A percentile compares a stretch with the other conserved stretches of the same genome.
Evolutionary conservation across 805 yeast genomes (phyloP).

Genomic region (Sugiyamaella smithiae): DNA sequence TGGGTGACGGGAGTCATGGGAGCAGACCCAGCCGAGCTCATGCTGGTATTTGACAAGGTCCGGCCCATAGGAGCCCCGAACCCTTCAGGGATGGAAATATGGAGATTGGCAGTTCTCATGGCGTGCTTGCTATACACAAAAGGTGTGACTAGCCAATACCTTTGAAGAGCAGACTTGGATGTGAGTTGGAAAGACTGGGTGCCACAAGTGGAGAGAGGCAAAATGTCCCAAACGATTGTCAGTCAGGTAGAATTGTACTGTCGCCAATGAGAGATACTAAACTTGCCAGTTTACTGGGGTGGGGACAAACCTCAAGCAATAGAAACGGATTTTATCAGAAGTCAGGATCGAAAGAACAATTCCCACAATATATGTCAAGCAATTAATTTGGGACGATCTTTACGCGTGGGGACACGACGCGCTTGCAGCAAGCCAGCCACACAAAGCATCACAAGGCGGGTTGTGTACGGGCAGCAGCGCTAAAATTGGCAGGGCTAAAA

Average conservation of each 20-base stretch:
- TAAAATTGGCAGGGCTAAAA: background rate
- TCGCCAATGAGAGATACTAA: no score
- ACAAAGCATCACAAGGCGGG: background rate
- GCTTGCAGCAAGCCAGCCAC: conserved; percentile 4
- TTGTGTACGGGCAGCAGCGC: background rate
- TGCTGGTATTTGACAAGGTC: conserved; percentile 12
- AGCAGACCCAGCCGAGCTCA: conserved; percentile 5
- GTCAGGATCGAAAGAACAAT: background rate
- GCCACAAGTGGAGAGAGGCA: no score
- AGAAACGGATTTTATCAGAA: no score
- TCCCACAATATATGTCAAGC: conserved; percentile 1
- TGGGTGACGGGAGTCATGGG: conserved; percentile 25
- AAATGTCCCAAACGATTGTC: no score
- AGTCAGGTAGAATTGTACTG: no score
- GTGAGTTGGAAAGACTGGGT: no score
- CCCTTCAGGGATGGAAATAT: conserved; percentile 6
- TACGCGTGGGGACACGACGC: background rate
- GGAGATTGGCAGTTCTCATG: conserved; percentile 9
- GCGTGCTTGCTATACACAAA: background rate
- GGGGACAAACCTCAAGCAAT: no score
- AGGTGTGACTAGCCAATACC: background rate
- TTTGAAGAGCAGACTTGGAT: no score
- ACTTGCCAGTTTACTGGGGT: no score
- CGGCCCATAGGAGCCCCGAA: conserved; percentile 19
- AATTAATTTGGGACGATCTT: conserved; percentile 4